Evolutionary conservation across 2,329 filamentous ascomycete genomes (phyloP).

Genomic region (Calonectria naviculata): DNA sequence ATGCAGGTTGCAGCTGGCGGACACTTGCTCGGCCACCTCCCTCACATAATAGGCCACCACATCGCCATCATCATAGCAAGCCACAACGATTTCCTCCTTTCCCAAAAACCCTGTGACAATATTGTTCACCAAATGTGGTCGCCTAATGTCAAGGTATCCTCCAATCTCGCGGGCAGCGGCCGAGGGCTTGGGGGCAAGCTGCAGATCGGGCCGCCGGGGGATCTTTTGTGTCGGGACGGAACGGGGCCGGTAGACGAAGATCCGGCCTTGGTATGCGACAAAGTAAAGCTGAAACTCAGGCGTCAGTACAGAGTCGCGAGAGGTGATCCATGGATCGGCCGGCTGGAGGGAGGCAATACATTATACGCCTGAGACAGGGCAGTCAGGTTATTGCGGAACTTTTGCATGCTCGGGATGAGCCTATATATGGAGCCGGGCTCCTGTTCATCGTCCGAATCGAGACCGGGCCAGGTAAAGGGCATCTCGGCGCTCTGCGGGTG

Average conservation of each 20-base stretch:
- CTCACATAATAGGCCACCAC: slow-evolving; percentile 76
- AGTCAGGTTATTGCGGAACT: slow-evolving; percentile 66
- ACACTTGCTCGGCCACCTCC: slow-evolving; percentile 58
- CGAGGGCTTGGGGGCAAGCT: slow-evolving; percentile 58
- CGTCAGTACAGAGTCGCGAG: slow-evolving; percentile 12
- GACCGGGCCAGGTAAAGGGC: slow-evolving; percentile 44
- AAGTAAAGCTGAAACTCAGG: slow-evolving; percentile 64
- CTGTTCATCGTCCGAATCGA: slow-evolving; percentile 37
- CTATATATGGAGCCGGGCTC: slow-evolving; percentile 38
- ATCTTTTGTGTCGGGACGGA: slow-evolving; percentile 60
- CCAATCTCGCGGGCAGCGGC: slow-evolving; percentile 51
- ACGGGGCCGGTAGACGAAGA: slow-evolving; percentile 67
- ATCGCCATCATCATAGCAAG: slow-evolving; percentile 81
- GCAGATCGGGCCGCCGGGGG: slow-evolving; percentile 58
- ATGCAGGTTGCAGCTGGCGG: slow-evolving; percentile 25
- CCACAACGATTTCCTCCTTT: slow-evolving; percentile 73
- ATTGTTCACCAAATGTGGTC: slow-evolving; percentile 75
- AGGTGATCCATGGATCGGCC: background rate
- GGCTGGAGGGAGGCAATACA: slow-evolving; percentile 46
- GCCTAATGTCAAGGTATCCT: slow-evolving; percentile 63
- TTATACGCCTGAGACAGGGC: slow-evolving; percentile 68
- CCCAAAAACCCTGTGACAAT: slow-evolving; percentile 77
- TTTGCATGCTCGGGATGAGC: slow-evolving; percentile 47
- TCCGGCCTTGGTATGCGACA: slow-evolving; percentile 65
- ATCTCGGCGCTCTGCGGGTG: slow-evolving; percentile 35